Evolutionary conservation across 495 filamentous ascomycete species (phyloP).

Genomic region (Penicillium soppii): DNA sequence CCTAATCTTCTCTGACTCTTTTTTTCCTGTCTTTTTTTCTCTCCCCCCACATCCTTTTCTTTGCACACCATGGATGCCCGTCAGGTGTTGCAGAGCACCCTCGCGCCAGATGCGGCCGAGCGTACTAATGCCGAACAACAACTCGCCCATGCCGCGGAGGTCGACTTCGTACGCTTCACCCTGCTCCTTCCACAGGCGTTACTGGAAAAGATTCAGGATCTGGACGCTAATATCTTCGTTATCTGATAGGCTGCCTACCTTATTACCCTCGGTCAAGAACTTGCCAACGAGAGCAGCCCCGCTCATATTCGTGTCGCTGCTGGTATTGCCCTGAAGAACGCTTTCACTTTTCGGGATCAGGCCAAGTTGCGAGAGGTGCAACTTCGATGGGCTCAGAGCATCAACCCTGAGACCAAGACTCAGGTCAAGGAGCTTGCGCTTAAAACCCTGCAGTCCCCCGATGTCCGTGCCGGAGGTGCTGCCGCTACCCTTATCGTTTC

Average conservation of each 20-base stretch:
- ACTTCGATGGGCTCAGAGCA: constrained; percentile 82
- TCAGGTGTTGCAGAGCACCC: constrained; percentile 86
- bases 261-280: constrained; percentile 81
- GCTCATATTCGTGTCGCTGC: constrained; percentile 86
- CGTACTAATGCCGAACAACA: constrained; percentile 92
- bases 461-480: constrained; percentile 78
- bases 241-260: constrained; percentile 77
- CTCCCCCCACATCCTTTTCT: constrained; percentile 27
- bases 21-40: constrained; percentile 30
- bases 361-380: constrained; percentile 83
- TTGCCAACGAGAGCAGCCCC: constrained; percentile 85
- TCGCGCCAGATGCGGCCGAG: constrained; percentile 84
- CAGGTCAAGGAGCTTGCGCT: constrained; percentile 86
- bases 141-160: constrained; percentile 85
- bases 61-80: constrained; percentile 67
- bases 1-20: constrained; percentile 9
- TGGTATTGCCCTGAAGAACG: constrained; percentile 95
- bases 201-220: neutral
- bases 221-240: constrained; percentile 8
- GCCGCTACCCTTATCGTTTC: constrained; percentile 93
- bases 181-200: constrained; percentile 1
- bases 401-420: constrained; percentile 73
- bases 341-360: constrained; percentile 89
- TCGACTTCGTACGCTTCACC: constrained; percentile 79
- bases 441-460: constrained; percentile 74